Evolutionary conservation across 352 stramenopile species (phyloP).

Genomic region (Phytophthora pluvialis): DNA sequence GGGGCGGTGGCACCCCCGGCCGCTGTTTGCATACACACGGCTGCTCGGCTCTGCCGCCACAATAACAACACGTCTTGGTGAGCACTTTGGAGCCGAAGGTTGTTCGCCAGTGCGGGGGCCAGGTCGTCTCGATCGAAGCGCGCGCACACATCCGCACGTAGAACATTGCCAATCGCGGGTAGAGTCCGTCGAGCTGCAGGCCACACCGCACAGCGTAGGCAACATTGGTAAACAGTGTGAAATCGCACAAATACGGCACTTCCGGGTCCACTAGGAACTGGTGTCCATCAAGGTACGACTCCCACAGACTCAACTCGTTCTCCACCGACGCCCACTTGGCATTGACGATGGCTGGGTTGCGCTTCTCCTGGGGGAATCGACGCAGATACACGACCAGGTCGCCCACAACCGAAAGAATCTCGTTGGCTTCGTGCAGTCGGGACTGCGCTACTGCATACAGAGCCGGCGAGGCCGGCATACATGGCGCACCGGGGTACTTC

Average conservation of each 20-base stretch:
- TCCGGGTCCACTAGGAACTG: constrained; percentile 71
- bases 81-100: constrained; percentile 81
- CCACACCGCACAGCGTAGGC: constrained; percentile 87
- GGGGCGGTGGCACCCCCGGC: constrained; percentile 13
- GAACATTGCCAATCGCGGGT: constrained; percentile 78
- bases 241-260: constrained; percentile 77
- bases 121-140: constrained; percentile 76
- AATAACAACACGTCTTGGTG: constrained; percentile 78
- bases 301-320: constrained; percentile 78
- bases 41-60: constrained; percentile 40
- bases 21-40: constrained; percentile 45
- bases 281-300: constrained; percentile 69
- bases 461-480: constrained; percentile 56
- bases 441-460: constrained; percentile 77
- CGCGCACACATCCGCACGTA: constrained; percentile 79
- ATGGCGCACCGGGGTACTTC: constrained; percentile 53
- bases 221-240: constrained; percentile 87
- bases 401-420: constrained; percentile 84
- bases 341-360: constrained; percentile 63
- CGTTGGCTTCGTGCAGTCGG: constrained; percentile 82
- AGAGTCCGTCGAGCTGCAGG: constrained; percentile 81
- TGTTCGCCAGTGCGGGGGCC: constrained; percentile 84
- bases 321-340: constrained; percentile 78
- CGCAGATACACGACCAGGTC: constrained; percentile 85
- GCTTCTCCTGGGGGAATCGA: constrained; percentile 64